These are phyloP conservation scores for Amphirosellinia nigrospora DNA, from an alignment of 495 filamentous ascomycete species.

Conservation along the genomic window DNA sequence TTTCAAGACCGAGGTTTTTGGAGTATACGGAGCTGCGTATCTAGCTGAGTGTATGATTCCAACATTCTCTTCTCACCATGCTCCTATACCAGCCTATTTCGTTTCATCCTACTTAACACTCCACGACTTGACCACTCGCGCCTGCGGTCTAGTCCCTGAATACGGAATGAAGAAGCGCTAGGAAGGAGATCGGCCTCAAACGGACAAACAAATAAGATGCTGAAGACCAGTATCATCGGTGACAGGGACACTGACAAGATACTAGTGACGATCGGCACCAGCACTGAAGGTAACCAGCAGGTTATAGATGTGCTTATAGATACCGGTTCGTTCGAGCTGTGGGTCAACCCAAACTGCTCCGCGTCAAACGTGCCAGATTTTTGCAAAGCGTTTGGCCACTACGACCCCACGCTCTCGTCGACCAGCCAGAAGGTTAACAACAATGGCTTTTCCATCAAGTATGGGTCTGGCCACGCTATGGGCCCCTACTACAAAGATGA, in stretches of 20 bases:
- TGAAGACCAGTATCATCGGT: not conserved
- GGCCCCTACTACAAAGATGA: slow-evolving; percentile 46
- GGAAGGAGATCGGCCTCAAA: too few relatives aligned
- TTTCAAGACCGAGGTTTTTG: slow-evolving; percentile 36
- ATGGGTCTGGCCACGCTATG: slow-evolving; percentile 39
- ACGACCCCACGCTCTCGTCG: slow-evolving; percentile 40
- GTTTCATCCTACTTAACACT: not conserved
- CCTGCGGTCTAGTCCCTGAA: not conserved
- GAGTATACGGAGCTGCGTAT: slow-evolving; percentile 38
- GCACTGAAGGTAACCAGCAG: slow-evolving; percentile 31
- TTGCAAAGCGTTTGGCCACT: slow-evolving; percentile 40
- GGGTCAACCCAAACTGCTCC: slow-evolving; percentile 51
- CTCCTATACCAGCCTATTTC: not conserved
- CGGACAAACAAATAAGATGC: not conserved
- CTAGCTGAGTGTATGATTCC: slow-evolving; percentile 36
- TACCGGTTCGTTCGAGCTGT: slow-evolving; percentile 53
- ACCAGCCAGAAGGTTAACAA: slow-evolving; percentile 36
- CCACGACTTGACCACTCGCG: not conserved
- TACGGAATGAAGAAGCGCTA: not conserved
- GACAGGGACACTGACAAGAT: not conserved
- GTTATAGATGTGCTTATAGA: slow-evolving; percentile 50
- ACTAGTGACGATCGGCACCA: slow-evolving; percentile 38
- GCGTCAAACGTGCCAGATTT: slow-evolving; percentile 33
- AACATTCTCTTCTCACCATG: not conserved
- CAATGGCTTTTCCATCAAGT: slow-evolving; percentile 37